A percentile compares a stretch with the other conserved stretches of the same genome.
Evolutionary conservation across 2,329 filamentous ascomycete genomes (phyloP).

Genomic region (Fusarium sp.): DNA sequence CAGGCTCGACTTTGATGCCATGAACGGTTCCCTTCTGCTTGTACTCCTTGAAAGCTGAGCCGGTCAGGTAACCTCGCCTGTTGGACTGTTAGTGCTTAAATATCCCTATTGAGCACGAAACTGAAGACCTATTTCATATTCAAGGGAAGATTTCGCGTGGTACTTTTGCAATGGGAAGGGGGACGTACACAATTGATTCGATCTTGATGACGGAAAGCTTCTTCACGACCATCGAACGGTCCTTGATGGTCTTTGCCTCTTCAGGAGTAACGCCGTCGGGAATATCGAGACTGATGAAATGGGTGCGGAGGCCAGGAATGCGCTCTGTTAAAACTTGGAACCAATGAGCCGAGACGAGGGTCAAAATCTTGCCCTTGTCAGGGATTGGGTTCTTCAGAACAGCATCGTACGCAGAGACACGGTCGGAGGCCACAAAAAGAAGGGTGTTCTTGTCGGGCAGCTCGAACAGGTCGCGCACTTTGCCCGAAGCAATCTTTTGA

Average conservation of each 20-base stretch:
- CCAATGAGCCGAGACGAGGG: conserved; percentile 61
- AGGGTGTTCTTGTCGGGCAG: conserved; percentile 73
- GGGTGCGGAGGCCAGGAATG: conserved; percentile 60
- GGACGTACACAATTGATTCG: conserved; percentile 36
- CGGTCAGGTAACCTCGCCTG: conserved; percentile 81
- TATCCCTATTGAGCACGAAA: background rate
- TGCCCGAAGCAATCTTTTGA: conserved; percentile 58
- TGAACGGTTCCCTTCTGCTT: conserved; percentile 79
- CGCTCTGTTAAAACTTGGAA: conserved; percentile 58
- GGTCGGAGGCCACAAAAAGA: conserved; percentile 86
- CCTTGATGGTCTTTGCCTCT: conserved; percentile 59
- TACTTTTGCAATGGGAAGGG: background rate
- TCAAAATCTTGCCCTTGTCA: conserved; percentile 64
- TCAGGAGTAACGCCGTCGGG: conserved; percentile 55
- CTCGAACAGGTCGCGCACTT: conserved; percentile 84
- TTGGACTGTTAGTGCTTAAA: conserved; percentile 1
- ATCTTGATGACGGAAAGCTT: conserved; percentile 79
- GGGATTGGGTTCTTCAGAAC: conserved; percentile 71
- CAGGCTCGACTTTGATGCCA: conserved; percentile 71
- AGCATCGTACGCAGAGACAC: conserved; percentile 90
- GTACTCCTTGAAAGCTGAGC: conserved; percentile 81
- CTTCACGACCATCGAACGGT: conserved; percentile 81
- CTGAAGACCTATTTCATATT: background rate
- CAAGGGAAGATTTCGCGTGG: background rate
- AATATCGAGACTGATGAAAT: conserved; percentile 60